phyloP scores from a whole-genome alignment of 345 rosid species.

The Eucalyptus melliodora region DNA sequence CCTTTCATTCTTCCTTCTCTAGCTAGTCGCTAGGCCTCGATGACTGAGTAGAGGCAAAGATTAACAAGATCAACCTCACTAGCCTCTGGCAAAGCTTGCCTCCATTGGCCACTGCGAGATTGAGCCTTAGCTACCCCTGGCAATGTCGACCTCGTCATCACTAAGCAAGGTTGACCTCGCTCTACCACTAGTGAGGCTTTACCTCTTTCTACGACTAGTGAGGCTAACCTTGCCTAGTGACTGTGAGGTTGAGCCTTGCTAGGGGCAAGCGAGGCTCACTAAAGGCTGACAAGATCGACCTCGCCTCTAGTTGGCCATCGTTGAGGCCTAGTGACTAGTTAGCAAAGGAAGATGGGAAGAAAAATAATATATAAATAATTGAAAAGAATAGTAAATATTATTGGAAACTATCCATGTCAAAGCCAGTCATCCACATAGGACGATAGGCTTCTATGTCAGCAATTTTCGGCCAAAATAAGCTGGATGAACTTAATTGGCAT shows the following conservation, averaged over 20 bases:
- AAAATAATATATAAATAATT: too few species aligned
- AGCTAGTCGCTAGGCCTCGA: not conserved
- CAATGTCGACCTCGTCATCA: fast-evolving
- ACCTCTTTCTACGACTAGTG: fast-evolving
- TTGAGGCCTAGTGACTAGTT: not conserved
- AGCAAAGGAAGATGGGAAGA: not conserved
- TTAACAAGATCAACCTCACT: not conserved
- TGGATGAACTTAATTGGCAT: fast-evolving
- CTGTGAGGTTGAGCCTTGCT: not conserved
- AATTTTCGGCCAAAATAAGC: fast-evolving
- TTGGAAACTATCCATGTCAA: too few species aligned
- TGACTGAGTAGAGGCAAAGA: fast-evolving
- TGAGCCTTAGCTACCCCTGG: not conserved
- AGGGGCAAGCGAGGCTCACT: not conserved
- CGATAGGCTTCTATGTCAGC: fast-evolving
- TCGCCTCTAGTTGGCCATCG: fast-evolving
- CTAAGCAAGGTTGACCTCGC: too few species aligned
- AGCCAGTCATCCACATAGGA: not conserved
- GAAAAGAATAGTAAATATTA: too few species aligned
- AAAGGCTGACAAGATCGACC: not conserved
- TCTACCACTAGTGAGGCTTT: too few species aligned
- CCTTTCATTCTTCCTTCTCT: not conserved
- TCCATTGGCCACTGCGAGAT: fast-evolving
- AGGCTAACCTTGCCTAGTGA: too few species aligned
- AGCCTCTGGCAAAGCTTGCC: not conserved